Percentiles rank a stretch among this genome's conserved stretches.
phyloP scores from a whole-genome alignment of 2,329 filamentous ascomycete genomes.

The Ramularia endophylla region DNA sequence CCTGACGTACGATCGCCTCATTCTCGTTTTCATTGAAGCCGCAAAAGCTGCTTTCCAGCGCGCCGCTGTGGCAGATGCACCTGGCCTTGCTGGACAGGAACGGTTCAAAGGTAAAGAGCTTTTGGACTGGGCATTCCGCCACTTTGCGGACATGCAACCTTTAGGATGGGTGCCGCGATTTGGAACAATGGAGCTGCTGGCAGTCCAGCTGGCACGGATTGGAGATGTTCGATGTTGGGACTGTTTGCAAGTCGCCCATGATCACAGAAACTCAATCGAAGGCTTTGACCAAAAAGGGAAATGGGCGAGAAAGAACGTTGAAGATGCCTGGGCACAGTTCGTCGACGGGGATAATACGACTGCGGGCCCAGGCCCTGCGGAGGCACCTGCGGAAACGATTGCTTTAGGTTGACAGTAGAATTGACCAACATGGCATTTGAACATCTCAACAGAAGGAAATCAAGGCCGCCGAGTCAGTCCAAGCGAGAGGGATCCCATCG shows the following conservation, averaged over 20 bases:
- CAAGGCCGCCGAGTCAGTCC: too few species aligned
- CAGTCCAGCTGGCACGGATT: slow-evolving; percentile 19
- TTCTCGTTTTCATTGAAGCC: slow-evolving; percentile 47
- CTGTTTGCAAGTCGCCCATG: slow-evolving; percentile 28
- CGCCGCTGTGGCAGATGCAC: neutral
- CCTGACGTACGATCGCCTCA: slow-evolving; percentile 58
- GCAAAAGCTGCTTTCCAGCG: slow-evolving; percentile 12
- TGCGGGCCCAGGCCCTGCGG: neutral
- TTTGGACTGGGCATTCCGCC: slow-evolving; percentile 27
- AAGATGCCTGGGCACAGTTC: slow-evolving; percentile 20
- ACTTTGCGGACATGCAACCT: slow-evolving; percentile 31
- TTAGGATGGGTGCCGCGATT: slow-evolving; percentile 28
- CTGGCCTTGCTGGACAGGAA: neutral
- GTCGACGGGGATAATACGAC: neutral
- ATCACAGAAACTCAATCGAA: slow-evolving; percentile 21
- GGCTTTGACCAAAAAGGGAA: slow-evolving; percentile 24
- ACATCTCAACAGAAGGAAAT: too few species aligned
- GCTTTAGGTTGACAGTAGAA: too few species aligned
- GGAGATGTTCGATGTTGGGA: slow-evolving; percentile 31
- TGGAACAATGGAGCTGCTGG: slow-evolving; percentile 27
- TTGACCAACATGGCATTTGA: too few species aligned
- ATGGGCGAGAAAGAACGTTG: slow-evolving; percentile 22
- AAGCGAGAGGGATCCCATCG: too few species aligned
- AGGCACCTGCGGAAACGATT: too few species aligned
- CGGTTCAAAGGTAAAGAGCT: slow-evolving; percentile 18